Percentiles rank a stretch among this genome's conserved stretches.
Evolutionary conservation across 1,139 yeast genomes (phyloP).

Genomic region (Debaryomycetaceae sp.): DNA sequence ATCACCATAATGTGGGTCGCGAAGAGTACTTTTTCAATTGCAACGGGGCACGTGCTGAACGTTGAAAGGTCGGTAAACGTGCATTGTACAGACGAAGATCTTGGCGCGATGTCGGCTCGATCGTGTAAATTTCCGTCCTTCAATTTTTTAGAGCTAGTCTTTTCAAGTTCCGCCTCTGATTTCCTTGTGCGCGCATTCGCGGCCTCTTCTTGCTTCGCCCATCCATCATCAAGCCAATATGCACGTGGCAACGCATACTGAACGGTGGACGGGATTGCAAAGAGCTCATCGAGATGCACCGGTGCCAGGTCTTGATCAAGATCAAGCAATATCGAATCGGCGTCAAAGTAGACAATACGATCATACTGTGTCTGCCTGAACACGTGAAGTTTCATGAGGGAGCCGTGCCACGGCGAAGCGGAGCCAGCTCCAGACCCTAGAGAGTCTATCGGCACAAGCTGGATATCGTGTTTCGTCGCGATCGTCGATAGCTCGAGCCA

Average conservation of each 20-base stretch:
- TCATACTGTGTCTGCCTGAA: slow-evolving; percentile 39
- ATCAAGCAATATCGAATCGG: slow-evolving; percentile 22
- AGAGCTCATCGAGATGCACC: slow-evolving; percentile 21
- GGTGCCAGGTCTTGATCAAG: background rate
- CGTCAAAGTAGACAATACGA: slow-evolving; percentile 28
- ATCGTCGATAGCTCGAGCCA: slow-evolving; percentile 4
- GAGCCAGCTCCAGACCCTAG: slow-evolving; percentile 9
- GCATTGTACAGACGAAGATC: too few species aligned
- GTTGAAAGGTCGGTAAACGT: slow-evolving; percentile 1
- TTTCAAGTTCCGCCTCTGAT: slow-evolving; percentile 5
- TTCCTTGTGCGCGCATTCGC: slow-evolving; percentile 4
- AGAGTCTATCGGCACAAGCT: slow-evolving; percentile 12
- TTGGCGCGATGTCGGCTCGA: too few species aligned
- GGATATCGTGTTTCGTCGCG: slow-evolving; percentile 7
- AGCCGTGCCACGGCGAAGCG: slow-evolving; percentile 33
- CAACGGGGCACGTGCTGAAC: slow-evolving; percentile 9
- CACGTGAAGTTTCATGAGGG: slow-evolving; percentile 44
- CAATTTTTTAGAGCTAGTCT: slow-evolving; percentile 3
- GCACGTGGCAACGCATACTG: slow-evolving; percentile 28
- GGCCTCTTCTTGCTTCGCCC: slow-evolving; percentile 6
- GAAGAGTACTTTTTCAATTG: slow-evolving; percentile 19
- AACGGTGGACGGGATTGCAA: slow-evolving; percentile 16
- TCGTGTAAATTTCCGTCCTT: too few species aligned
- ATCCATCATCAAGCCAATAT: slow-evolving; percentile 23
- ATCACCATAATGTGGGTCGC: slow-evolving; percentile 37